These are phyloP conservation scores for Brettanomyces bruxellensis DNA, from an alignment of 805 yeast species.

Conservation along the genomic window DNA sequence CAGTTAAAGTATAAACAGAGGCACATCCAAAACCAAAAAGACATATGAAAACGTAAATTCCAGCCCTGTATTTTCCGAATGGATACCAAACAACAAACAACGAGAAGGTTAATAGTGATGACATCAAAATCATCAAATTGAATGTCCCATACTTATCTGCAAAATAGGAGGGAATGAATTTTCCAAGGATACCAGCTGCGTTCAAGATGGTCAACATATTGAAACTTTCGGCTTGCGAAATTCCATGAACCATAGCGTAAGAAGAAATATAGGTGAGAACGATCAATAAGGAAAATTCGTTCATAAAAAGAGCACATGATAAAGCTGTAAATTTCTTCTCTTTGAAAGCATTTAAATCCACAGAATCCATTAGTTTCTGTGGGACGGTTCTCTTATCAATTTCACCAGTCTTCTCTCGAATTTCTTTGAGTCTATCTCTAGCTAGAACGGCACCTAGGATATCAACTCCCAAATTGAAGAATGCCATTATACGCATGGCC, in stretches of 20 bases:
- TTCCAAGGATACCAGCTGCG: slow-evolving; percentile 33
- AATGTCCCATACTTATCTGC: slow-evolving; percentile 38
- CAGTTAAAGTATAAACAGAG: slow-evolving; percentile 51
- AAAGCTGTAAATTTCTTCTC: slow-evolving; percentile 31
- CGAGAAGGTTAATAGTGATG: slow-evolving; percentile 34
- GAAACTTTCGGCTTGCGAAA: slow-evolving; percentile 33
- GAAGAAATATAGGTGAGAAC: slow-evolving; percentile 44
- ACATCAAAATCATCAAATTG: slow-evolving; percentile 42
- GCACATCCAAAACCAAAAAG: slow-evolving; percentile 50
- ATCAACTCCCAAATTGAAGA: slow-evolving; percentile 34
- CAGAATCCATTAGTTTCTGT: slow-evolving; percentile 19
- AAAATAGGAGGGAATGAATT: slow-evolving; percentile 24
- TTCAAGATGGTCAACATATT: slow-evolving; percentile 38
- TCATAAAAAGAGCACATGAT: slow-evolving; percentile 33
- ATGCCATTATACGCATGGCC: slow-evolving; percentile 46
- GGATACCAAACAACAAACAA: slow-evolving; percentile 59
- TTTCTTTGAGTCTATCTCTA: slow-evolving; percentile 30
- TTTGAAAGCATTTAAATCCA: slow-evolving; percentile 31
- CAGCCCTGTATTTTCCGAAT: slow-evolving; percentile 34
- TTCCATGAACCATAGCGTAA: slow-evolving; percentile 41
- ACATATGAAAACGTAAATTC: slow-evolving; percentile 43
- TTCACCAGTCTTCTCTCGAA: slow-evolving; percentile 16
- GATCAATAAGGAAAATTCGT: slow-evolving; percentile 39
- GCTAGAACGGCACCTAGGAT: slow-evolving; percentile 27
- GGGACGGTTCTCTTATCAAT: slow-evolving; percentile 9